Percentiles rank a stretch among this genome's conserved stretches.
Conservation (phyloP, 805 yeast species). For the Tetrapisispora iriomotensis region DNA sequence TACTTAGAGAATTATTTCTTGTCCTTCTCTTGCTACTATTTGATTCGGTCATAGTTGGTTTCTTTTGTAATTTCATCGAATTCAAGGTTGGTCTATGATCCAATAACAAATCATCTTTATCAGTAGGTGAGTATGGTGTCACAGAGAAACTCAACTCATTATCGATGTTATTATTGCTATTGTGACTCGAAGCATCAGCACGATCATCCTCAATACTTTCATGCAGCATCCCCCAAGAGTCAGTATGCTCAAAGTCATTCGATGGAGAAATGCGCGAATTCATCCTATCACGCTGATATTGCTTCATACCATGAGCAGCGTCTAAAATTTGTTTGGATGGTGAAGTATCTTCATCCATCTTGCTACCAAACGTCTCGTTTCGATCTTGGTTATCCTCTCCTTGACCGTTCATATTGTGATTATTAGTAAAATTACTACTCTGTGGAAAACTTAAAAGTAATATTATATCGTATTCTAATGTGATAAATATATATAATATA, state of each 20-base stretch:
- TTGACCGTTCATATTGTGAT: too few species aligned
- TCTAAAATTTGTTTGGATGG: not conserved
- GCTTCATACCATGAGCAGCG: not conserved
- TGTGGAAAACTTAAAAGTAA: too few species aligned
- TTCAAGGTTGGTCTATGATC: conserved; percentile 22
- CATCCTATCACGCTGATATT: conserved; percentile 2
- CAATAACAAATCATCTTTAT: conserved; percentile 13
- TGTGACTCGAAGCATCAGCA: conserved; percentile 6
- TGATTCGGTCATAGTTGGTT: not conserved
- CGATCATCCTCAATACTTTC: conserved; percentile 6
- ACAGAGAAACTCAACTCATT: not conserved
- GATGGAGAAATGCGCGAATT: conserved; percentile 1
- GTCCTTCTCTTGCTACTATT: not conserved
- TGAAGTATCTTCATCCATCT: not conserved
- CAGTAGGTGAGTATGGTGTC: conserved; percentile 2
- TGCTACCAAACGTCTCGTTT: not conserved
- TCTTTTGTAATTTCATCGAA: conserved; percentile 1
- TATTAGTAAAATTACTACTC: too few species aligned
- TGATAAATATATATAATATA: too few species aligned
- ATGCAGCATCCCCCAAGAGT: conserved; percentile 28
- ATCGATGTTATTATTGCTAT: not conserved
- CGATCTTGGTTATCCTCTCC: too few species aligned
- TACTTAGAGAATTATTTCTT: not conserved
- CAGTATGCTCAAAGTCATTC: conserved; percentile 26
- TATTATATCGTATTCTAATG: too few species aligned